Evolutionary conservation across 495 filamentous ascomycete species (phyloP), one percentile per base, ranked within the genome.

Genomic region (Hypoxylon lienhwacheense): DNA sequence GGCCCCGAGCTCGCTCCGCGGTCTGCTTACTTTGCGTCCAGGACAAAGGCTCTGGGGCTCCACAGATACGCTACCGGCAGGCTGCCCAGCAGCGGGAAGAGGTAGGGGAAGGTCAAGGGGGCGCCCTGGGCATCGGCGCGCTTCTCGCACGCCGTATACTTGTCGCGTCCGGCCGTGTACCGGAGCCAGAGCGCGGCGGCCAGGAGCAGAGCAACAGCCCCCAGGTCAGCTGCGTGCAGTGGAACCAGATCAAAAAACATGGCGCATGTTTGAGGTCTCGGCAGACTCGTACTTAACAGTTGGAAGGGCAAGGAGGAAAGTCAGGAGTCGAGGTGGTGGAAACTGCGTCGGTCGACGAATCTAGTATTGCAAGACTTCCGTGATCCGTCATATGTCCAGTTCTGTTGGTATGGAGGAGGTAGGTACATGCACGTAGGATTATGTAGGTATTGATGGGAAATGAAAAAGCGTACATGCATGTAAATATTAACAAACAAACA

Each of bases 31-130:
- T 43, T 40, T 11, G 49, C 51, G 19, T 47, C 53, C 19, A 58
- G 42, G 15, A 63, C 59, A 29, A 66, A 66, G 26, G 11, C 54
- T 53, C 39, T 63, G 6, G 63, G 54, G 7, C 46, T 50, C 55
- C 53, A 63, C 8, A 60, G 40, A 37, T 63, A 66, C 7, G 37
- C 10, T 8, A 66, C 31, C 2, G 63, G 63, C 14, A 66, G 29
- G 36, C 34, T 66, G 31, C 59, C 46, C 3, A 60, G n/a, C 12
- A 66, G 4, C 8, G 59, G 59, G 25, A 63, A 56, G 3, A 62
- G 8, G n/a, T 63, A 55, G 6, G 59, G 59, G 8, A 59, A 62
- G 2, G 53, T 59, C 12, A 35, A 44, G 1, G 56, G 61, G n/a
- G n/a, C 26, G 8, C 21, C 21, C 28, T 56, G 47, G 17, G 4